These are phyloP conservation scores for Coemansia sp. DNA, from an alignment of 192 early-diverging fungal genomes.

Conservation along the genomic window DNA sequence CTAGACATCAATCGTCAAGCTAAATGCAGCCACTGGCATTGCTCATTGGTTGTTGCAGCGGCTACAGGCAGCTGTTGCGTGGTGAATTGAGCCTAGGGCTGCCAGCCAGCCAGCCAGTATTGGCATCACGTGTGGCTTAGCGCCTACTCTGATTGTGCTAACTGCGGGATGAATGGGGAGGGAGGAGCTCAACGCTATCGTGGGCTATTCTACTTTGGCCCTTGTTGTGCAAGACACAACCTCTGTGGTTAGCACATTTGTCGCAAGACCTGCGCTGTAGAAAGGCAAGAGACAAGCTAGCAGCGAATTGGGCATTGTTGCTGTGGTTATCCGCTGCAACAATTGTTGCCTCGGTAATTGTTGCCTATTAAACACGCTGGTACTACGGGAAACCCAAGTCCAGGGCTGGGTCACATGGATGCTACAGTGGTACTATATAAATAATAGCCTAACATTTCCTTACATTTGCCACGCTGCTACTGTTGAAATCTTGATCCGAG, in stretches of 20 bases:
- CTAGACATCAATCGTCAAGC: not conserved
- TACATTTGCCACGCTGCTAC: not conserved
- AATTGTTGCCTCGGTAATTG: not conserved
- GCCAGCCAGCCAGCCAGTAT: not conserved
- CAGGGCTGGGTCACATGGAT: not conserved
- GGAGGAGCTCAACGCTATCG: not conserved
- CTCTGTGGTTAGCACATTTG: conserved; percentile 3
- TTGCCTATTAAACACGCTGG: not conserved
- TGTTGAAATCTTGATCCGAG: not conserved
- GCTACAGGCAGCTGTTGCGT: not conserved
- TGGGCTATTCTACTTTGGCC: not conserved
- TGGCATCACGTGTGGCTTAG: not conserved
- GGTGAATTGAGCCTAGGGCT: not conserved
- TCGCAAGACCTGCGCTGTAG: not conserved
- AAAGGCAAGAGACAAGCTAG: not conserved
- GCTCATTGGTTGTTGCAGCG: not conserved
- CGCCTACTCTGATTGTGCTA: not conserved
- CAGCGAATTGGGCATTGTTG: not conserved
- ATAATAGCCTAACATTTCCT: not conserved
- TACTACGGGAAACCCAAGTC: not conserved
- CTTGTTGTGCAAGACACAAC: not conserved
- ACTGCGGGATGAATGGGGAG: not conserved
- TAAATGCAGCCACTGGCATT: not conserved
- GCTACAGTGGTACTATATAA: not conserved
- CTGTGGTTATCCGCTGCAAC: conserved; percentile 4